These are phyloP conservation scores for Arctostaphylos glauca DNA, from an alignment of 148 eudicot species.

Conservation along the genomic window DNA sequence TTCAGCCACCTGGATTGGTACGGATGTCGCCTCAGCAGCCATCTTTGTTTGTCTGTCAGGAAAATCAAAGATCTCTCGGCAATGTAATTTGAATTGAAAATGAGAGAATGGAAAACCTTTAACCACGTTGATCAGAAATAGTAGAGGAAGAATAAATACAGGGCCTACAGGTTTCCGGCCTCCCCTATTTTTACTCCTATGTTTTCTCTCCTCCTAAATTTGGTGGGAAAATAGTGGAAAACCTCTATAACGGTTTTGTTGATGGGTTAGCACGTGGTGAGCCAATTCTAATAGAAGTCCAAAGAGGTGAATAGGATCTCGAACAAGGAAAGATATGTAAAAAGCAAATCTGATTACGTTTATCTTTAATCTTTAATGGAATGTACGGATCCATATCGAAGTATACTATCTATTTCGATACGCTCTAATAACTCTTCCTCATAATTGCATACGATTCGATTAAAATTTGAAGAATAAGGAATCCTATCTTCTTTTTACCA, in stretches of 20 bases:
- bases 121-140: neutral
- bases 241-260: neutral
- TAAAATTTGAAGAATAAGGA: no score
- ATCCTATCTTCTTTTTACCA: no score
- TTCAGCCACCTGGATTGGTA: slow-evolving; percentile 30
- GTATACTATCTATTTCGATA: no score
- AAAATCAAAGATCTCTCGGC: neutral
- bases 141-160: neutral
- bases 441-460: no score
- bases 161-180: neutral
- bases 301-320: no score
- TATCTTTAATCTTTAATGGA: no score
- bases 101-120: neutral
- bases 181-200: slow-evolving; percentile 1
- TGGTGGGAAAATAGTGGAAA: slow-evolving; percentile 10
- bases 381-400: no score
- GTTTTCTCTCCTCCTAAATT: slow-evolving; percentile 16
- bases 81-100: neutral
- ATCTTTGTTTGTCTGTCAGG: slow-evolving; percentile 15
- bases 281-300: no score
- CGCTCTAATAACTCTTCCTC: no score
- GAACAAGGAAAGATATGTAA: no score
- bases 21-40: slow-evolving; percentile 35
- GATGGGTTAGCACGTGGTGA: neutral
- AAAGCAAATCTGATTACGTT: no score